Conservation (phyloP, 2,329 filamentous ascomycete genomes). For the Incumbomyces lentus region DNA sequence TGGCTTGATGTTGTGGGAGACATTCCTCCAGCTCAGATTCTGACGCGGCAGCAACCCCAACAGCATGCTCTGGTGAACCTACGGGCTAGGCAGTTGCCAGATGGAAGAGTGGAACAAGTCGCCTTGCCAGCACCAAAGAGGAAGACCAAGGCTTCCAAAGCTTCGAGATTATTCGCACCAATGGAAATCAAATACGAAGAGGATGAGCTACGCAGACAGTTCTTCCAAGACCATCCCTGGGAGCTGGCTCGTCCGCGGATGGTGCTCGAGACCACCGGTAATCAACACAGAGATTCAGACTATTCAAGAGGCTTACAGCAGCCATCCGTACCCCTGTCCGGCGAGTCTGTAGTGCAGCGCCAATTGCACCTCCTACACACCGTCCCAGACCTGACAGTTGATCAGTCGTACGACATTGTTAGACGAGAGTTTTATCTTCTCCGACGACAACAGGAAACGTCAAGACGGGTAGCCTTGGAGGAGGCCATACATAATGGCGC, state of each 20-base stretch:
- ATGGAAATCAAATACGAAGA: slow-evolving; percentile 70
- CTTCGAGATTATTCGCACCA: slow-evolving; percentile 67
- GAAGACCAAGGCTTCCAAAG: slow-evolving; percentile 43
- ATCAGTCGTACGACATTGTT: slow-evolving; percentile 71
- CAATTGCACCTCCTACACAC: slow-evolving; percentile 76
- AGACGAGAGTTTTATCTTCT: slow-evolving; percentile 84
- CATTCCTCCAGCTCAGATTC: slow-evolving; percentile 50
- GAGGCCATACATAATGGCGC: slow-evolving; percentile 79
- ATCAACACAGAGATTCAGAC: slow-evolving; percentile 56
- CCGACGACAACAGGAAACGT: slow-evolving; percentile 71
- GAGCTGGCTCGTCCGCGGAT: slow-evolving; percentile 82
- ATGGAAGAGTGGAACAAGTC: slow-evolving; percentile 15
- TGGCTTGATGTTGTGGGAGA: slow-evolving; percentile 49
- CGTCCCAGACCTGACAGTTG: slow-evolving; percentile 46
- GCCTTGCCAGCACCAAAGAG: slow-evolving; percentile 10
- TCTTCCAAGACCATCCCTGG: slow-evolving; percentile 95
- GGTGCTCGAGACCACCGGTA: slow-evolving; percentile 74
- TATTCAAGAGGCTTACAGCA: slow-evolving; percentile 58
- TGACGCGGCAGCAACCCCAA: slow-evolving; percentile 47
- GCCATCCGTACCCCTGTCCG: slow-evolving; percentile 63
- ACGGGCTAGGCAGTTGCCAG: slow-evolving; percentile 26
- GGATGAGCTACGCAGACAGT: slow-evolving; percentile 66
- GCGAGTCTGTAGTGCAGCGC: slow-evolving; percentile 87
- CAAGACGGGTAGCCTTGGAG: slow-evolving; percentile 72
- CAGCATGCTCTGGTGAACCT: slow-evolving; percentile 34